Percentiles rank a stretch among this genome's conserved stretches.
Evolutionary conservation across 2,329 filamentous ascomycete species (phyloP).

Genomic region (Coniochaeta ligniaria): DNA sequence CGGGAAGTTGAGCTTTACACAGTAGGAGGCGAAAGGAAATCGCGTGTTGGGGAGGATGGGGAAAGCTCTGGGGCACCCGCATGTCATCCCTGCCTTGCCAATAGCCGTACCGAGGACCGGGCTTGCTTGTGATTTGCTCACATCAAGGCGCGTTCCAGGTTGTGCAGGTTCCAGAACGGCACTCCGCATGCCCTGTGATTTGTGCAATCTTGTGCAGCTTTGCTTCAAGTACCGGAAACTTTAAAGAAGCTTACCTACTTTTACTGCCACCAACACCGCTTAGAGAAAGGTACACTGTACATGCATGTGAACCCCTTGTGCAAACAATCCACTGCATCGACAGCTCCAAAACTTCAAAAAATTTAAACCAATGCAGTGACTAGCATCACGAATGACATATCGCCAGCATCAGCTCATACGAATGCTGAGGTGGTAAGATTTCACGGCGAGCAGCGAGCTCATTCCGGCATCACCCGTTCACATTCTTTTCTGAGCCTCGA

Average conservation of each 20-base stretch:
- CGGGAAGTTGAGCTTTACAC: not conserved
- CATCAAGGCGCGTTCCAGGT: not conserved
- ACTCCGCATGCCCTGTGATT: not conserved
- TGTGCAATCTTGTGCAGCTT: not conserved
- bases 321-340: not conserved
- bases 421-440: not conserved
- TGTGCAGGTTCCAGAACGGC: not conserved
- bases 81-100: not conserved
- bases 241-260: not conserved
- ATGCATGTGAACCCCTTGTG: not conserved
- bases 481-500: not conserved
- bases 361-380: not conserved
- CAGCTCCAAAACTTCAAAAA: not conserved
- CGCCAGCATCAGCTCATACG: not conserved
- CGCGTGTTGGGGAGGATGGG: constrained; percentile 1
- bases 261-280: not conserved
- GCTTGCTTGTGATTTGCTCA: constrained; percentile 2
- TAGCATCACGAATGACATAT: not conserved
- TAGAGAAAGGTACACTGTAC: not conserved
- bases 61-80: constrained; percentile 1
- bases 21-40: not conserved
- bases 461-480: not conserved
- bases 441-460: not conserved
- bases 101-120: constrained; percentile 1
- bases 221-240: not conserved